phyloP scores from a whole-genome alignment of 257 asterid genomes.

The Rauvolfia tetraphylla region DNA sequence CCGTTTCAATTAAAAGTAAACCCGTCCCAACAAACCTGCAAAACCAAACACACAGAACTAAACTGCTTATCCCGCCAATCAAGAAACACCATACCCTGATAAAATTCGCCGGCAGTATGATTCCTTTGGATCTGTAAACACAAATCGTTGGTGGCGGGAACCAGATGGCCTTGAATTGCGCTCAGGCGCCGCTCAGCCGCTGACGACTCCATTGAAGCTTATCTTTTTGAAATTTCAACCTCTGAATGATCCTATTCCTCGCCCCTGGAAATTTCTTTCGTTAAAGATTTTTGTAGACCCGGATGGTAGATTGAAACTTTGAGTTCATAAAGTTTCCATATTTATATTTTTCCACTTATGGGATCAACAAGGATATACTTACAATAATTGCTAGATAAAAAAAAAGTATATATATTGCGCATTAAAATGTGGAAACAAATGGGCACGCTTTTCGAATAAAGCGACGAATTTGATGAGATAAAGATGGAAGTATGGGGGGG shows the following conservation, averaged over 20 bases:
- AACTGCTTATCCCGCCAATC: neutral
- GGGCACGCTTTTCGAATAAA: constrained; percentile 50
- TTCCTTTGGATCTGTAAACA: constrained; percentile 38
- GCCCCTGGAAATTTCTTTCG: neutral
- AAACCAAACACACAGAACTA: neutral
- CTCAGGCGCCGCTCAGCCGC: constrained; percentile 67
- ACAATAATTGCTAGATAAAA: neutral
- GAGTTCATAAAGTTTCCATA: neutral
- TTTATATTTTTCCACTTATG: neutral
- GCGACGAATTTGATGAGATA: constrained; percentile 24
- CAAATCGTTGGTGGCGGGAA: constrained; percentile 37
- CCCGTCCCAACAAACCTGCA: neutral
- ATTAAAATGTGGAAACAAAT: neutral
- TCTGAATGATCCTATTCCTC: neutral
- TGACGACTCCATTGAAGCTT: constrained; percentile 46
- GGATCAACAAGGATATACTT: neutral
- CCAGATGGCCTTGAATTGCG: constrained; percentile 63
- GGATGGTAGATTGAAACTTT: neutral
- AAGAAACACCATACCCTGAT: constrained; percentile 38
- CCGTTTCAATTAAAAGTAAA: neutral
- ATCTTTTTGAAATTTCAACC: neutral
- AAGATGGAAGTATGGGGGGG: neutral
- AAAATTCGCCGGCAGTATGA: constrained; percentile 63
- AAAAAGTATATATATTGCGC: neutral
- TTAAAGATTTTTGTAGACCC: neutral